Conservation (phyloP, 192 early-diverging fungal genomes). For the Backusella psychrophila region DNA sequence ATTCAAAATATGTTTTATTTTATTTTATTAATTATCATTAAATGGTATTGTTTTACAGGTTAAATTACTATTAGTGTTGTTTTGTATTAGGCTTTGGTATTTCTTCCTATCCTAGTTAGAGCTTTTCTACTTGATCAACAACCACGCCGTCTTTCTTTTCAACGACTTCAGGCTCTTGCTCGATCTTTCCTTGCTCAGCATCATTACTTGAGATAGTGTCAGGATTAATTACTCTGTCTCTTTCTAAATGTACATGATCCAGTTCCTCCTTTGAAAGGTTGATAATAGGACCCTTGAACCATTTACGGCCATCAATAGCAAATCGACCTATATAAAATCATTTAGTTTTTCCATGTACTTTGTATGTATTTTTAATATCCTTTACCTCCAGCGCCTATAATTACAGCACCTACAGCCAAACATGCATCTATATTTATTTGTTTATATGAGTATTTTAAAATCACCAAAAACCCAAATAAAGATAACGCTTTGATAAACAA, state of each 20-base stretch:
- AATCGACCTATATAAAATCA: background rate
- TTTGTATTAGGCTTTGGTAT: background rate
- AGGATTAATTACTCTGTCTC: background rate
- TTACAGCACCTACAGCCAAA: background rate
- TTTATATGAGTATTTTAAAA: background rate
- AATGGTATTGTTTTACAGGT: background rate
- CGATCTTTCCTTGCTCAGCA: background rate
- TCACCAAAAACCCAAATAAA: background rate
- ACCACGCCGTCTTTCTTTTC: background rate
- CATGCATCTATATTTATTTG: background rate
- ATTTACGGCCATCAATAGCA: conserved; percentile 15
- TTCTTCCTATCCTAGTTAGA: background rate
- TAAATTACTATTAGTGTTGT: background rate
- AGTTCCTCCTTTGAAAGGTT: background rate
- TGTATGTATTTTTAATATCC: background rate
- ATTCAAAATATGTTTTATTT: background rate
- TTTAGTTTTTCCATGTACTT: background rate
- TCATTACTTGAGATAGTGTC: background rate
- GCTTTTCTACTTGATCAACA: background rate
- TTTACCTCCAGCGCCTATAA: background rate
- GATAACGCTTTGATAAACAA: background rate
- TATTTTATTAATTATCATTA: background rate
- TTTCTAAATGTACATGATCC: background rate
- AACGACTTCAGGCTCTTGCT: background rate
- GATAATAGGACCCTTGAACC: conserved; percentile 18